Evolutionary conservation across 2,329 filamentous ascomycete species (phyloP).

Genomic region (Dothistroma pini): DNA sequence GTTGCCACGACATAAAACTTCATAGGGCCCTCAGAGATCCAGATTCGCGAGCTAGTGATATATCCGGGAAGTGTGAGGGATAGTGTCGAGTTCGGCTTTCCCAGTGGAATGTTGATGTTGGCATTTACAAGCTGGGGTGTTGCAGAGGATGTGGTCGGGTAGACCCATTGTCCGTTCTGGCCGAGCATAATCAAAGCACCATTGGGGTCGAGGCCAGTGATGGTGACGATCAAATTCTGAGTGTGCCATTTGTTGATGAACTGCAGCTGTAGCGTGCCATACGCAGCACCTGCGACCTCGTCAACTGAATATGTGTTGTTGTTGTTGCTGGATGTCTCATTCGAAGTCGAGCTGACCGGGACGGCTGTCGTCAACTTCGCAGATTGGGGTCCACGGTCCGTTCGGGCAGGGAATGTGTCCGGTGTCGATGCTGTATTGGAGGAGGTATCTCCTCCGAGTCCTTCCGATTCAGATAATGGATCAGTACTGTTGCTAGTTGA

Average conservation of each 20-base stretch:
- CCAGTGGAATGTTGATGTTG: conserved; percentile 42
- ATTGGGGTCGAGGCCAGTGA: conserved; percentile 43
- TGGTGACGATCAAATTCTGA: conserved; percentile 41
- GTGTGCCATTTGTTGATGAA: conserved; percentile 45
- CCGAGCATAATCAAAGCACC: conserved; percentile 43
- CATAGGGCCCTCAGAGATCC: conserved; percentile 45
- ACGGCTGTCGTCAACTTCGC: neutral
- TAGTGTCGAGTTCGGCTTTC: conserved; percentile 35
- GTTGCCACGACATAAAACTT: conserved; percentile 43
- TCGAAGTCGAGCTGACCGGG: neutral
- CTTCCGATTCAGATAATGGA: neutral
- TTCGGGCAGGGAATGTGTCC: neutral
- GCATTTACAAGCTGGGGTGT: conserved; percentile 37
- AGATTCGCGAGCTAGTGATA: conserved; percentile 43
- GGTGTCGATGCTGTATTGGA: neutral
- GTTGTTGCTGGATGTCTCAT: neutral
- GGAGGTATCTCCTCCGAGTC: neutral
- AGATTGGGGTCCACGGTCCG: neutral
- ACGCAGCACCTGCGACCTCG: conserved; percentile 1
- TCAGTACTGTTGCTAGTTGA: neutral
- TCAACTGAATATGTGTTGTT: neutral
- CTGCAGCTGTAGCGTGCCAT: conserved; percentile 17
- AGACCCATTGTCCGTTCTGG: conserved; percentile 39
- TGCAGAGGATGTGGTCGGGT: conserved; percentile 39
- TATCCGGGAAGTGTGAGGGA: conserved; percentile 42